phyloP scores from a whole-genome alignment of 352 stramenopile genomes.

The Pythium phragmiticola region DNA sequence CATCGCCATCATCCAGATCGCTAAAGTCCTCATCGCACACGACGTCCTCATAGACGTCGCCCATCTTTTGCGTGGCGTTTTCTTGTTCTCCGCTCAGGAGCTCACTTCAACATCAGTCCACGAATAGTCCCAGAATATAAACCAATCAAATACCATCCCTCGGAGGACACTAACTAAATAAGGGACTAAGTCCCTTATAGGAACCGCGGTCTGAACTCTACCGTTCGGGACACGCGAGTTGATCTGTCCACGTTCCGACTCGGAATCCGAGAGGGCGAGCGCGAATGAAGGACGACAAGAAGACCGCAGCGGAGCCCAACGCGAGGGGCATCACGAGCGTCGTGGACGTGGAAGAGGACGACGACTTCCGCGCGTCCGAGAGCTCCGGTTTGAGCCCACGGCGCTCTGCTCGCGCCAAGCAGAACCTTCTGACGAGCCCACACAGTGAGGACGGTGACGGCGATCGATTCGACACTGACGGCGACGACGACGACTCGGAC shows the following conservation, averaged over 20 bases:
- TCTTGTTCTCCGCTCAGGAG: background rate
- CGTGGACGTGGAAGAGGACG: conserved; percentile 41
- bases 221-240: conserved; percentile 3
- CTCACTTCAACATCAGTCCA: conserved; percentile 22
- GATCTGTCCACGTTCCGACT: conserved; percentile 9
- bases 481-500: conserved; percentile 37
- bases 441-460: conserved; percentile 29
- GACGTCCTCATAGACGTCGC: conserved; percentile 55
- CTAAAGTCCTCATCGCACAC: conserved; percentile 42
- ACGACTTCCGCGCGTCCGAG: conserved; percentile 28
- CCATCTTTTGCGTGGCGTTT: conserved; percentile 1
- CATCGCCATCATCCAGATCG: conserved; percentile 16
- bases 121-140: conserved; percentile 11
- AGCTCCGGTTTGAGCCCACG: conserved; percentile 37
- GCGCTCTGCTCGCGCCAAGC: conserved; percentile 26
- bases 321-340: conserved; percentile 36
- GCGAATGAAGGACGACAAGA: conserved; percentile 40
- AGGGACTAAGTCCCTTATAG: conserved; percentile 8
- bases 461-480: conserved; percentile 26
- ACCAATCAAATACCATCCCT: conserved; percentile 17
- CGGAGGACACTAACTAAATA: background rate
- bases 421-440: conserved; percentile 21
- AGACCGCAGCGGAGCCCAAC: conserved; percentile 33
- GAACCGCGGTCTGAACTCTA: conserved; percentile 21
- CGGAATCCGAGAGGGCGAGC: background rate